phyloP scores from a whole-genome alignment of 805 yeast species.

The Barnettozyma wickerhamii region DNA sequence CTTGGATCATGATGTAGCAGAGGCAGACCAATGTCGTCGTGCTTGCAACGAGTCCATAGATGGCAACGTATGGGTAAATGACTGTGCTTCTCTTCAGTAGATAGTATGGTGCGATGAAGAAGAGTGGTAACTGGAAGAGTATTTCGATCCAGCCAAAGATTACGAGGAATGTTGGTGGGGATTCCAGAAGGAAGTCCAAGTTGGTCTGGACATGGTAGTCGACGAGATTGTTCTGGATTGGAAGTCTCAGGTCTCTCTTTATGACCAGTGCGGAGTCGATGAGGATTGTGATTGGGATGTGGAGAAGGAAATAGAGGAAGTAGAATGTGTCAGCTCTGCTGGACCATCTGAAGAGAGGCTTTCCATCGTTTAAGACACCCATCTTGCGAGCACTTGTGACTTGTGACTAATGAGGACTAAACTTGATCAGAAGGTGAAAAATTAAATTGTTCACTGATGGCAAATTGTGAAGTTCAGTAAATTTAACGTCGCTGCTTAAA shows the following conservation, averaged over 20 bases:
- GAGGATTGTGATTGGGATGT: constrained; percentile 69
- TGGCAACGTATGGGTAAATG: constrained; percentile 40
- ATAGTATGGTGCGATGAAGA: constrained; percentile 41
- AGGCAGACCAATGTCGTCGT: constrained; percentile 76
- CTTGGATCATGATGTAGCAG: constrained; percentile 37
- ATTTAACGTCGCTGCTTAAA: too few species aligned
- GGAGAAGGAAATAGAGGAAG: constrained; percentile 52
- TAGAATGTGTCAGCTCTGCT: constrained; percentile 39
- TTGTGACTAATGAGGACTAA: too few species aligned
- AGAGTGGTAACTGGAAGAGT: constrained; percentile 75
- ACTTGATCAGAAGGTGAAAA: too few species aligned
- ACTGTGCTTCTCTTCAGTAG: constrained; percentile 31
- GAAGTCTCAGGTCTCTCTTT: constrained; percentile 45
- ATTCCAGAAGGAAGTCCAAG: constrained; percentile 63
- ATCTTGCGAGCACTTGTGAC: too few species aligned
- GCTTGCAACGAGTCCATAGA: constrained; percentile 82
- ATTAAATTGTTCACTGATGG: too few species aligned
- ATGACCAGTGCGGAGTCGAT: constrained; percentile 73
- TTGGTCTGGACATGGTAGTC: constrained; percentile 58
- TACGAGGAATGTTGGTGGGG: constrained; percentile 68
- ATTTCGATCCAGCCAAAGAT: constrained; percentile 71
- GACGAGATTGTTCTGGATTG: constrained; percentile 45
- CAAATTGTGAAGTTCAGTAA: too few species aligned
- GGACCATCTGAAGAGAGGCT: constrained; percentile 15
- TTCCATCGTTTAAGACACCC: neutral